Conservation (phyloP, 352 stramenopile species). For the Phytophthora boehmeriae region DNA sequence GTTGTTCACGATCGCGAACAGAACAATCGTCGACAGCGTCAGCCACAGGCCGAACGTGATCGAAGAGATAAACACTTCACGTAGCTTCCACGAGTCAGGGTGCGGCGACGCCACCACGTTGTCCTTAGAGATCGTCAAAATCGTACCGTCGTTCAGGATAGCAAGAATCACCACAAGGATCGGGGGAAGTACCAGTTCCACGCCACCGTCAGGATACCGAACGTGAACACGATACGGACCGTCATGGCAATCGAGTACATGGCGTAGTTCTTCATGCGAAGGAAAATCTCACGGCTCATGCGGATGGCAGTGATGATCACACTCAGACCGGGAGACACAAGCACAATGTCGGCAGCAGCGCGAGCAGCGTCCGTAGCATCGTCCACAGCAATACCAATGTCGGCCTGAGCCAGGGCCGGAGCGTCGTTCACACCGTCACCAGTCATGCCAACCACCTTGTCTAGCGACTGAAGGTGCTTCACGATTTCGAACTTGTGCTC, state of each 20-base stretch:
- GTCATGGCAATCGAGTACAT: conserved; percentile 93
- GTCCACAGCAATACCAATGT: conserved; percentile 93
- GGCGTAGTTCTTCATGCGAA: conserved; percentile 92
- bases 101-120: conserved; percentile 67
- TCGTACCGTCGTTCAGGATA: conserved; percentile 91
- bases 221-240: conserved; percentile 88
- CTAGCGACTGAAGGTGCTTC: conserved; percentile 86
- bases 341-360: conserved; percentile 89
- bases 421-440: conserved; percentile 94
- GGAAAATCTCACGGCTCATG: conserved; percentile 90
- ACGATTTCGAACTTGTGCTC: conserved; percentile 94
- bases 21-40: conserved; percentile 63
- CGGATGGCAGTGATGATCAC: conserved; percentile 91
- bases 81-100: conserved; percentile 76
- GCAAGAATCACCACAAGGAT: conserved; percentile 92
- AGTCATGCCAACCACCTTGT: conserved; percentile 85
- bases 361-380: conserved; percentile 87
- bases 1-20: conserved; percentile 69
- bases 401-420: conserved; percentile 85
- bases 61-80: conserved; percentile 71
- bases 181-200: conserved; percentile 91
- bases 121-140: conserved; percentile 83
- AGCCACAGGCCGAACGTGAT: conserved; percentile 75
- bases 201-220: conserved; percentile 87
- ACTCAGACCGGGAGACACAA: conserved; percentile 86